Conservation (phyloP, 495 filamentous ascomycete species). For the Penicillium riverlandense region DNA sequence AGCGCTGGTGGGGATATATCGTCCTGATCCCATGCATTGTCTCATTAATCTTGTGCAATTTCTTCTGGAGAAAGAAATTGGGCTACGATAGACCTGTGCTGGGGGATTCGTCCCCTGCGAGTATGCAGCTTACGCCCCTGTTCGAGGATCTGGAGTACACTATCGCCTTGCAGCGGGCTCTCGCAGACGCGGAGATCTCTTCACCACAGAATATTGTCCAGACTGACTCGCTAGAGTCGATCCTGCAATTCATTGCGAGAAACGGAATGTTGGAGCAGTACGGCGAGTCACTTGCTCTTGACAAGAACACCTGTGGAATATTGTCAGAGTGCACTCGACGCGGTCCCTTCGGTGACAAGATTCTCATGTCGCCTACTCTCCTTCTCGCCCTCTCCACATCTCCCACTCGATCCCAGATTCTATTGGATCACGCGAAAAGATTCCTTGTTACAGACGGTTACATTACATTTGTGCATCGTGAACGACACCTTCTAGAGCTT, state of each 20-base stretch:
- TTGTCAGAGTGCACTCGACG: slow-evolving; percentile 5
- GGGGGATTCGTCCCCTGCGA: background rate
- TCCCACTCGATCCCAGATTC: background rate
- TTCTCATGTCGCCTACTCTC: slow-evolving; percentile 10
- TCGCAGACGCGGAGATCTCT: slow-evolving; percentile 6
- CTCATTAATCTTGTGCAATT: slow-evolving; percentile 32
- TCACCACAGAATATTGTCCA: slow-evolving; percentile 10
- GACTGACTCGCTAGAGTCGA: slow-evolving; percentile 17
- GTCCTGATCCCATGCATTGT: slow-evolving; percentile 43
- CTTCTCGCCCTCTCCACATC: slow-evolving; percentile 7
- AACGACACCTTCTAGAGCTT: slow-evolving; percentile 38
- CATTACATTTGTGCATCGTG: slow-evolving; percentile 27
- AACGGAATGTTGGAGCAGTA: slow-evolving; percentile 34
- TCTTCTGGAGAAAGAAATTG: slow-evolving; percentile 36
- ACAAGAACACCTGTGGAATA: slow-evolving; percentile 9
- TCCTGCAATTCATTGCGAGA: slow-evolving; percentile 26
- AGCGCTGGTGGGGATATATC: slow-evolving; percentile 43
- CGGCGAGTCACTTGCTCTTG: slow-evolving; percentile 22
- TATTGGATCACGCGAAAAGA: slow-evolving; percentile 18
- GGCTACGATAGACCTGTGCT: slow-evolving; percentile 39
- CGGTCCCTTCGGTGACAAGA: slow-evolving; percentile 6
- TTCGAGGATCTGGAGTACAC: slow-evolving; percentile 26
- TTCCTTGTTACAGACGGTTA: slow-evolving; percentile 23
- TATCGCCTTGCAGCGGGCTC: slow-evolving; percentile 13
- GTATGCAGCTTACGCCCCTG: slow-evolving; percentile 12